Percentiles rank a stretch among this genome's conserved stretches.
Conservation (phyloP, 1,284 basidiomycete genomes). For the Baeospora myosura region DNA sequence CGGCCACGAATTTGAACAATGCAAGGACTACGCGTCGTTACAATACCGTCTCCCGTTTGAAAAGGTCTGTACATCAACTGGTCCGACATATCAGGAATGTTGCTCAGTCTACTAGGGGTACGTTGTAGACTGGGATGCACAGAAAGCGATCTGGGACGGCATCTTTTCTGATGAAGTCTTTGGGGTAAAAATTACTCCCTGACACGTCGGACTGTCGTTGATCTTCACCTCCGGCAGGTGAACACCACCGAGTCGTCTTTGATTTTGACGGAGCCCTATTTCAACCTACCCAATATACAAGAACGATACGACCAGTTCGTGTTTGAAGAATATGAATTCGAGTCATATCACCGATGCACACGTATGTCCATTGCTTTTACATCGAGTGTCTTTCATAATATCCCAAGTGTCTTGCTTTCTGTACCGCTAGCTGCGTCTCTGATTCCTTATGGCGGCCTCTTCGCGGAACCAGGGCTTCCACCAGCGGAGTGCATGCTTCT, state of each 20-base stretch:
- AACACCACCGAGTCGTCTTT: slow-evolving; percentile 67
- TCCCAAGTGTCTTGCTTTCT: slow-evolving; percentile 7
- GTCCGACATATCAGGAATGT: slow-evolving; percentile 1
- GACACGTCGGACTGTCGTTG: background rate
- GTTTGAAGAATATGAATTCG: slow-evolving; percentile 94
- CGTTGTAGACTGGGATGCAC: slow-evolving; percentile 86
- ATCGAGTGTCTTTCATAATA: background rate
- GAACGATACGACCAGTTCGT: slow-evolving; percentile 90
- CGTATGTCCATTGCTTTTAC: slow-evolving; percentile 42
- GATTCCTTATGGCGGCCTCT: slow-evolving; percentile 65
- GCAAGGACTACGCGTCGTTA: slow-evolving; percentile 71
- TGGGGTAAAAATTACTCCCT: slow-evolving; percentile 41
- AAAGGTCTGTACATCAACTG: slow-evolving; percentile 44
- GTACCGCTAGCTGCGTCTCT: slow-evolving; percentile 61
- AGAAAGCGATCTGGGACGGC: slow-evolving; percentile 87
- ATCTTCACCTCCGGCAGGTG: slow-evolving; percentile 37
- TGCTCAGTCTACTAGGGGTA: slow-evolving; percentile 55
- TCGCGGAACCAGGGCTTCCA: slow-evolving; percentile 36
- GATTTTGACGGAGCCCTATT: slow-evolving; percentile 88
- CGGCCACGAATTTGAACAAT: slow-evolving; percentile 72
- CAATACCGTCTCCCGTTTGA: slow-evolving; percentile 82
- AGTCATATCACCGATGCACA: slow-evolving; percentile 72
- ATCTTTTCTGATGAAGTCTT: slow-evolving; percentile 68
- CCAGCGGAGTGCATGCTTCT: slow-evolving; percentile 75
- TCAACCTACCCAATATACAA: slow-evolving; percentile 87